These are phyloP conservation scores for Sporothrix pallida DNA, from an alignment of 2,329 filamentous ascomycete species.

Conservation along the genomic window DNA sequence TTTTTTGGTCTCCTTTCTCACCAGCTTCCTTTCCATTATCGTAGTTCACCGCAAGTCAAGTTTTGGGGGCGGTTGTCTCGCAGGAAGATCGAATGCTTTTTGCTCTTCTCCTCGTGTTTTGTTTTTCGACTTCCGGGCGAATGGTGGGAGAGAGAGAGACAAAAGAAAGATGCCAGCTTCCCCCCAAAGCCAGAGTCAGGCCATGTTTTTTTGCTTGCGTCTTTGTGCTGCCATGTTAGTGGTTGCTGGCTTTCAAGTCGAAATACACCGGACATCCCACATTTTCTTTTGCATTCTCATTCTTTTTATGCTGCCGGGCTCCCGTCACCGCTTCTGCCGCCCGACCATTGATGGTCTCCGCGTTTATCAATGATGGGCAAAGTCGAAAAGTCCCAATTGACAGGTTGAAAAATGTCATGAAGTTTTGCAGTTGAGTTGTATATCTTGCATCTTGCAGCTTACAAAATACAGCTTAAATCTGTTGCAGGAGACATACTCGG, in stretches of 20 bases:
- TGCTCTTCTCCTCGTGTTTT: background rate
- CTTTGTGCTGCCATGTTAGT: background rate
- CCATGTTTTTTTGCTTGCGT: background rate
- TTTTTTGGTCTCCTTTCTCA: background rate
- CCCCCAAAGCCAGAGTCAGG: background rate
- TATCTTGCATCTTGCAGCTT: background rate
- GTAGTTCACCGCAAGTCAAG: background rate
- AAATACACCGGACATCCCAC: background rate
- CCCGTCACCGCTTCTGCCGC: background rate
- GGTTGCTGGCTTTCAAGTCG: background rate
- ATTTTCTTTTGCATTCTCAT: background rate
- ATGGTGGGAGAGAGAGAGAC: background rate
- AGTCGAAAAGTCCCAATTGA: background rate
- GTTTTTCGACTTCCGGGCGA: slow-evolving; percentile 1
- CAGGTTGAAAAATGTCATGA: slow-evolving; percentile 26
- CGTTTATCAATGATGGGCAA: background rate
- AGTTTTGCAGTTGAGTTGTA: background rate
- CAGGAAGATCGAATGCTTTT: background rate
- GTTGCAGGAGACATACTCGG: too few species aligned
- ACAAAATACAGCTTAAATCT: background rate
- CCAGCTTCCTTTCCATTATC: background rate
- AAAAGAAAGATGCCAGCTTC: background rate
- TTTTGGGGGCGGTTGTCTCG: background rate
- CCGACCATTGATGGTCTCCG: background rate
- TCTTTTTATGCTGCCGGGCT: background rate